Conservation (phyloP, 2,329 filamentous ascomycete species). For the Aspergillus tamarii region DNA sequence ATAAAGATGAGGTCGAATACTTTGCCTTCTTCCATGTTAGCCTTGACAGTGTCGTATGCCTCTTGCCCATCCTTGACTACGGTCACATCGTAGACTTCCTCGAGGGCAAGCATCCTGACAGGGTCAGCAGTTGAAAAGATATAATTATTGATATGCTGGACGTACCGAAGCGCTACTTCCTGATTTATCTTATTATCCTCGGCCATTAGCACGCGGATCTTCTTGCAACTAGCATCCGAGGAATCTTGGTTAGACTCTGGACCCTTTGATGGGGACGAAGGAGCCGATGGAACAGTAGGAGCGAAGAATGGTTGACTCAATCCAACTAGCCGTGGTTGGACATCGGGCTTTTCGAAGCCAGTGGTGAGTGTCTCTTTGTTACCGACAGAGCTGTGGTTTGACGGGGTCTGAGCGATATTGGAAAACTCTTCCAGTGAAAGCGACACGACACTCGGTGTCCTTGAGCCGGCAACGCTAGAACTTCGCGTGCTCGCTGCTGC, state of each 20-base stretch:
- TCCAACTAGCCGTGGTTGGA: constrained; percentile 78
- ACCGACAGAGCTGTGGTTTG: constrained; percentile 23
- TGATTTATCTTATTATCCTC: constrained; percentile 73
- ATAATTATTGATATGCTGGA: too few relatives aligned
- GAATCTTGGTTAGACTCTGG: neutral
- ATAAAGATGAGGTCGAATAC: constrained; percentile 90
- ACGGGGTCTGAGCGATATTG: constrained; percentile 25
- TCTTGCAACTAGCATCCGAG: constrained; percentile 59
- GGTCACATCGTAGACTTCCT: constrained; percentile 70
- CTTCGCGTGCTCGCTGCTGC: constrained; percentile 51
- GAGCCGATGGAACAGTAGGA: constrained; percentile 29
- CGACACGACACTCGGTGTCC: constrained; percentile 30
- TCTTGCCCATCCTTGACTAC: constrained; percentile 86
- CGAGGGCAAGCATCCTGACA: constrained; percentile 56
- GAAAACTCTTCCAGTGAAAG: constrained; percentile 31
- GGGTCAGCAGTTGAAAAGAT: neutral
- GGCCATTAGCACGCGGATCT: constrained; percentile 77
- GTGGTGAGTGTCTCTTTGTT: constrained; percentile 33
- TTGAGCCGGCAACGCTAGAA: constrained; percentile 33
- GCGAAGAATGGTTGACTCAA: constrained; percentile 80
- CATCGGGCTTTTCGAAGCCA: constrained; percentile 58
- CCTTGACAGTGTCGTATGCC: constrained; percentile 82
- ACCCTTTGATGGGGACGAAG: neutral
- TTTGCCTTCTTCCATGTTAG: constrained; percentile 72
- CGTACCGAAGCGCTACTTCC: constrained; percentile 60